Evolutionary conservation across 164 flowering plant genomes (phyloP).

Genomic region (Hamamelis virginiana): DNA sequence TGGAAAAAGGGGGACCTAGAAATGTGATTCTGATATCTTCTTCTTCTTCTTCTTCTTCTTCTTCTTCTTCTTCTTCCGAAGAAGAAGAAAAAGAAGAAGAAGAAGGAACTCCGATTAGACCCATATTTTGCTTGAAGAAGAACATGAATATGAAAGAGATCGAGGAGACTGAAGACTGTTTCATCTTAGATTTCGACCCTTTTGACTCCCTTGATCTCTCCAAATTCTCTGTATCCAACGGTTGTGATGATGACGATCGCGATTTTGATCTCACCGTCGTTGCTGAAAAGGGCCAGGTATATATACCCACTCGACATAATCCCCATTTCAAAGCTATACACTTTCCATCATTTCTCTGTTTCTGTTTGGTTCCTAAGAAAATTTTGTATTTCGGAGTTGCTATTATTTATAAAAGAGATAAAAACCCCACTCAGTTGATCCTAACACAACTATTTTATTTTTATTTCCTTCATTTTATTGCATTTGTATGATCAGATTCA

Average conservation of each 20-base stretch:
- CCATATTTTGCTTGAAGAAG: slow-evolving; percentile 23
- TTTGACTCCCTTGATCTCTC: slow-evolving; percentile 13
- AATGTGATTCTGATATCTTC: too few species aligned
- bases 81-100: slow-evolving; percentile 1
- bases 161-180: slow-evolving; percentile 36
- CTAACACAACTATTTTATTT: too few species aligned
- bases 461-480: too few species aligned
- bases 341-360: not conserved
- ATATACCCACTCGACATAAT: too few species aligned
- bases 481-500: too few species aligned
- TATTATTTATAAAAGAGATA: too few species aligned
- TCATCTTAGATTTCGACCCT: slow-evolving; percentile 45
- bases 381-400: too few species aligned
- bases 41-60: not conserved
- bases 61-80: not conserved
- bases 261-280: slow-evolving; percentile 3
- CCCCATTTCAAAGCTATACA: too few species aligned
- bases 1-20: too few species aligned
- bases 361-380: not conserved
- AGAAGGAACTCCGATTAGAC: slow-evolving; percentile 18
- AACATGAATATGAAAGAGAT: slow-evolving; percentile 12
- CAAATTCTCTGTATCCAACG: slow-evolving; percentile 16
- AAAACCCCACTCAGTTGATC: too few species aligned
- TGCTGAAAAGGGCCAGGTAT: slow-evolving; percentile 25
- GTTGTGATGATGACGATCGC: not conserved